phyloP scores from a whole-genome alignment of 2,329 filamentous ascomycete genomes.

The Paracamarosporium sp. region DNA sequence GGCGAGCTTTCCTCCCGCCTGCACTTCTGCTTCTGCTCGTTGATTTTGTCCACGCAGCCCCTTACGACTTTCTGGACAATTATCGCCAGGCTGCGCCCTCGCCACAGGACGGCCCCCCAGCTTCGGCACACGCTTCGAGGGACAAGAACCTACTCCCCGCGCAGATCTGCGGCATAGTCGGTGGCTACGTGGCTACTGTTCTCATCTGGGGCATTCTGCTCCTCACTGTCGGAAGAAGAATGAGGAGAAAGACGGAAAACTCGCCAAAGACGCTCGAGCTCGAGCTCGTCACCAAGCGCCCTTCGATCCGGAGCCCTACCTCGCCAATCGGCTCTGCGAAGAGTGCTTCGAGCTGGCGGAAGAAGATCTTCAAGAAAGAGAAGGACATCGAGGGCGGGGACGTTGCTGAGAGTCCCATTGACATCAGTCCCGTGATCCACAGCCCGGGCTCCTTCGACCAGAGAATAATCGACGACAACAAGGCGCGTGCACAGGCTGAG shows the following conservation, averaged over 20 bases:
- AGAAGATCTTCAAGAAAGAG: slow-evolving; percentile 38
- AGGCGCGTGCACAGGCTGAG: slow-evolving; percentile 77
- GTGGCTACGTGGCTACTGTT: slow-evolving; percentile 80
- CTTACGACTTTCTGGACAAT: slow-evolving; percentile 19
- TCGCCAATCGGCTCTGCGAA: slow-evolving; percentile 27
- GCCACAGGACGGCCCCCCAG: slow-evolving; percentile 37
- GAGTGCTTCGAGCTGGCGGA: slow-evolving; percentile 41
- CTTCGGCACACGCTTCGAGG: slow-evolving; percentile 35
- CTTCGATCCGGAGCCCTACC: slow-evolving; percentile 1
- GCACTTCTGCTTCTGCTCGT: slow-evolving; percentile 8
- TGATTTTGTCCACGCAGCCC: slow-evolving; percentile 6
- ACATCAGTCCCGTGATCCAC: slow-evolving; percentile 52
- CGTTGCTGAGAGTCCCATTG: slow-evolving; percentile 26
- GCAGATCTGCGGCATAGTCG: slow-evolving; percentile 83
- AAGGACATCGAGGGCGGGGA: slow-evolving; percentile 28
- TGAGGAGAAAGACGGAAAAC: slow-evolving; percentile 56
- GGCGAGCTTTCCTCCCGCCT: slow-evolving; percentile 6
- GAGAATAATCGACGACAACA: slow-evolving; percentile 75
- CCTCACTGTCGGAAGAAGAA: slow-evolving; percentile 54
- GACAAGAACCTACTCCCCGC: slow-evolving; percentile 70
- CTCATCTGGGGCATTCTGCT: slow-evolving; percentile 71
- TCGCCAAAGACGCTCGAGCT: slow-evolving; percentile 61
- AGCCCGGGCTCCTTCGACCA: slow-evolving; percentile 78
- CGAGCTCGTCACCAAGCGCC: slow-evolving; percentile 61
- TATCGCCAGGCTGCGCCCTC: slow-evolving; percentile 25